Evolutionary conservation across 257 asterid species (phyloP).

Genomic region (Lithospermum erythrorhizon): DNA sequence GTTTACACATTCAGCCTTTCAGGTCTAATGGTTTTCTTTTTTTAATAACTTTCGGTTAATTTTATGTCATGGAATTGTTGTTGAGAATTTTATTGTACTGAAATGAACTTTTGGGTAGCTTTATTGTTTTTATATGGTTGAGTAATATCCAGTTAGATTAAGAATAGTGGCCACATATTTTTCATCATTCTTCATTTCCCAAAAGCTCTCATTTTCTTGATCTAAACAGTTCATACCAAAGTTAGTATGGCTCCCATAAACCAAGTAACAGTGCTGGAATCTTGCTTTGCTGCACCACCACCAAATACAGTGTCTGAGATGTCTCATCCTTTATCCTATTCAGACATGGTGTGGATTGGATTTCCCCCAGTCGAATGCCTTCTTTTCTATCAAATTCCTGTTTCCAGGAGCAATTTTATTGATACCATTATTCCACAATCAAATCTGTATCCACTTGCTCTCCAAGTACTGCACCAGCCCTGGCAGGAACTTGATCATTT

Average conservation of each 20-base stretch:
- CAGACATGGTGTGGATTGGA: slow-evolving; percentile 9
- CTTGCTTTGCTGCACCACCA: slow-evolving; percentile 6
- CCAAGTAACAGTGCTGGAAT: neutral
- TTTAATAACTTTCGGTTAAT: no score
- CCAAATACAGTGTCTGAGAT: slow-evolving; percentile 2
- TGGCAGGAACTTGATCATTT: slow-evolving; percentile 29
- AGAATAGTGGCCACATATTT: no score
- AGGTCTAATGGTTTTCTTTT: no score
- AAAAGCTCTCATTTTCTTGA: neutral
- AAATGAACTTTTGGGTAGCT: no score
- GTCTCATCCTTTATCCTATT: slow-evolving; percentile 10
- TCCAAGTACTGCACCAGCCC: slow-evolving; percentile 13
- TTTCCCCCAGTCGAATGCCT: slow-evolving; percentile 5
- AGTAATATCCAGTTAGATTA: no score
- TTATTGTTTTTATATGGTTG: no score
- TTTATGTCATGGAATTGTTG: no score
- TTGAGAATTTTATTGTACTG: no score
- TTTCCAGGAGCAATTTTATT: slow-evolving; percentile 12
- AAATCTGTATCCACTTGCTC: slow-evolving; percentile 16
- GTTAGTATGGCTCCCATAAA: neutral
- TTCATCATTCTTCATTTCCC: no score
- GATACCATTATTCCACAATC: slow-evolving; percentile 11
- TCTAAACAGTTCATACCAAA: neutral
- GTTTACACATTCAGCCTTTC: no score
- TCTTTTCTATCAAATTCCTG: slow-evolving; percentile 16